Evolutionary conservation across 108 stramenopile species (phyloP), one percentile per base, ranked within the genome.

Genomic region (Skeletonema costatum): DNA sequence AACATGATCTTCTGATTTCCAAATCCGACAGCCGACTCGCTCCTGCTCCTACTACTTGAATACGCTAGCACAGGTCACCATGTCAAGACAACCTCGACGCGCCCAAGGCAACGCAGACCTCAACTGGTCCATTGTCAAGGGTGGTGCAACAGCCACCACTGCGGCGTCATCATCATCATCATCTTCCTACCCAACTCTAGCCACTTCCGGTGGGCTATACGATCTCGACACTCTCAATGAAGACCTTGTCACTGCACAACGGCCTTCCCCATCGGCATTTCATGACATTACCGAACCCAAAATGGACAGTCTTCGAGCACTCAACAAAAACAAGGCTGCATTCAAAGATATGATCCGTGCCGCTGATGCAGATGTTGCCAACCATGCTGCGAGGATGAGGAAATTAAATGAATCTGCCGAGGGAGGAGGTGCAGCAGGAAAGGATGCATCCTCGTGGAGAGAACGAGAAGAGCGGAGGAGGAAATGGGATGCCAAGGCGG

Each of bases 181-280:
- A 25, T 17, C 30, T 8, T 33, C 71, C 13, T 38, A 32, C 10
- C 51, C 65, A 9, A 53, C 51, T 29, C 64, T 66, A 16, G 4
- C 63, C 21, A 73, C 77, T 25, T 35, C 72, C n/a, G 64, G 72
- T 12, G 65, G 64, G 2, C 46, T 75, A 7, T 77, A 79, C 19
- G 80, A 81, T 39, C 65, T 81, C 31, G 80, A 81, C 67, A 56
- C 68, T n/a, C 58, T 81, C 64, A 73, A 76, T 35, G 76, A 81
- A 38, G 80, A 77, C 14, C 44, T 66, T 3, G 69, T 77, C 13
- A 60, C 44, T 33, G 51, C 70, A 11, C 14, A 64, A 1, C 64
- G 64, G 2, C 71, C 72, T 10, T 73, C 73, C 36, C 38, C 72
- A 64, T 71, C 69, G 51, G 60, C 59, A 33, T 63, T 31, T 35